A percentile compares a stretch with the other conserved stretches of the same genome.
These are phyloP conservation scores for Caryopteris hybrid DNA, from an alignment of 305 asterid species.

Conservation along the genomic window DNA sequence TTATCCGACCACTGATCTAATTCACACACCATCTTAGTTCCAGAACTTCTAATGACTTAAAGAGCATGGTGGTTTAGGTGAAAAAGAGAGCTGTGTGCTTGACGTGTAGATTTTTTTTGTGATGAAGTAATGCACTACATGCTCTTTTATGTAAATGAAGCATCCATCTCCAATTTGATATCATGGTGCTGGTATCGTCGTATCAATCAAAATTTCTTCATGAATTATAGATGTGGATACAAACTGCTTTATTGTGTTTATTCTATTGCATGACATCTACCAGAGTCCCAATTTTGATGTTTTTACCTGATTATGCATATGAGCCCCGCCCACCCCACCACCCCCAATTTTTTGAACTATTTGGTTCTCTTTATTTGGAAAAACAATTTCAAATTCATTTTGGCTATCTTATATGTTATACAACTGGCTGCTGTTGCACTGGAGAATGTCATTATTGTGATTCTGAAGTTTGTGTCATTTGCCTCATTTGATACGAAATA, in stretches of 20 bases:
- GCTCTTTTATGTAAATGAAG: neutral
- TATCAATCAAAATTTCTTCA: neutral
- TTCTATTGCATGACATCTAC: conserved; percentile 6
- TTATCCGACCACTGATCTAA: neutral
- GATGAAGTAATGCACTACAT: neutral
- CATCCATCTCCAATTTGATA: neutral
- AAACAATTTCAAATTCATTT: neutral
- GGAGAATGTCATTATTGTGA: neutral
- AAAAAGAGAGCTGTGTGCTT: neutral
- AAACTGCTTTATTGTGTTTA: neutral
- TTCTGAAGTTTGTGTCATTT: neutral
- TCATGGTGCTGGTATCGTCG: neutral
- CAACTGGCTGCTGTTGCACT: neutral
- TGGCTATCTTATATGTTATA: neutral
- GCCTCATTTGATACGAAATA: neutral
- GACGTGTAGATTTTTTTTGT: neutral
- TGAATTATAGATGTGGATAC: neutral
- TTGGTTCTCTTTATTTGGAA: neutral
- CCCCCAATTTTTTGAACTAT: neutral
- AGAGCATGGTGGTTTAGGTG: neutral
- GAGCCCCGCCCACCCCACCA: too few species aligned
- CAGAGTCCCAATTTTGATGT: neutral
- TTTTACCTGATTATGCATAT: neutral
- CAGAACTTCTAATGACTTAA: too few species aligned
- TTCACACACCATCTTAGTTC: neutral